These are phyloP conservation scores for Wickerhamomyces silvicola DNA, from an alignment of 805 yeast species.

Conservation along the genomic window DNA sequence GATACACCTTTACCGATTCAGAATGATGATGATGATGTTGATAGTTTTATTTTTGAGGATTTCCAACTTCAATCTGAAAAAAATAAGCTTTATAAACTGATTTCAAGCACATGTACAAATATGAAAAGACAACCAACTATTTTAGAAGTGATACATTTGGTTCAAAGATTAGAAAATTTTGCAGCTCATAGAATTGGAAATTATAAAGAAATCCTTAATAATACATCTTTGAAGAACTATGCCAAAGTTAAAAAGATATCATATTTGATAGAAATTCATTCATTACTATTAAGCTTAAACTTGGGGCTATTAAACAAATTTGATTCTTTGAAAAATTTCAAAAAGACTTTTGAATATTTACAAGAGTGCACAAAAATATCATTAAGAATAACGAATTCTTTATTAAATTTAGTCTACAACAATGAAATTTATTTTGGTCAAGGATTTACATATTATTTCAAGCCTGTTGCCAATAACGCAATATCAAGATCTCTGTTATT, in stretches of 20 bases:
- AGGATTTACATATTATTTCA: constrained; percentile 35
- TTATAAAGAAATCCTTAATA: constrained; percentile 12
- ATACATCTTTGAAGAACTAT: constrained; percentile 6
- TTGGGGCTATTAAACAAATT: constrained; percentile 35
- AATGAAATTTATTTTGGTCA: constrained; percentile 33
- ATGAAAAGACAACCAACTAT: constrained; percentile 29
- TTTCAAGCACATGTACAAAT: constrained; percentile 27
- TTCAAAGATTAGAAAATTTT: constrained; percentile 30
- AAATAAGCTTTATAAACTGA: constrained; percentile 23
- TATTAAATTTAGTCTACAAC: constrained; percentile 26
- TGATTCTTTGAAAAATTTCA: constrained; percentile 24
- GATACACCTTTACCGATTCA: constrained; percentile 23
- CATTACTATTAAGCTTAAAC: constrained; percentile 27
- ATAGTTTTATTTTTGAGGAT: constrained; percentile 28
- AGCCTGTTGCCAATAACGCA: constrained; percentile 26
- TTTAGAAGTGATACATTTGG: constrained; percentile 25
- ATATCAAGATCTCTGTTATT: constrained; percentile 10
- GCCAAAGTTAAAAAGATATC: constrained; percentile 18
- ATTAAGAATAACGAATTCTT: constrained; percentile 28
- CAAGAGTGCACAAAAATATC: constrained; percentile 24
- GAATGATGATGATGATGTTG: constrained; percentile 31
- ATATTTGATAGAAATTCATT: constrained; percentile 23
- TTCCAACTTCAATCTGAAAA: constrained; percentile 26
- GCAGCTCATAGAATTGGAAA: constrained; percentile 22
- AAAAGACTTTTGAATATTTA: constrained; percentile 29